phyloP scores from a whole-genome alignment of 2,329 filamentous ascomycete species.

The Trichoderma arundinaceum region DNA sequence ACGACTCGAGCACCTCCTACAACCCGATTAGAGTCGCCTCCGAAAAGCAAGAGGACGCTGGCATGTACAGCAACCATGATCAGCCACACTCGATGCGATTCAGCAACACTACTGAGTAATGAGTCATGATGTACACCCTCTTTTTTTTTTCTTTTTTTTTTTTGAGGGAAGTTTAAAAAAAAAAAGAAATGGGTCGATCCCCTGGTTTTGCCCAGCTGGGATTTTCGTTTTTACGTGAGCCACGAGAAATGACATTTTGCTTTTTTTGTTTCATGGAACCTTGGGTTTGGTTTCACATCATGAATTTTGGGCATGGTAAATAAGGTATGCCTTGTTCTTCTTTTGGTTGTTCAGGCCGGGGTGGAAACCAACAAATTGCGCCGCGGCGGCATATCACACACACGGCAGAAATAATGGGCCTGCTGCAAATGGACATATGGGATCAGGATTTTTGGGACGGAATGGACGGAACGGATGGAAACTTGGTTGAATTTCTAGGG shows the following conservation, averaged over 20 bases:
- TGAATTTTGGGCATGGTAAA: conserved; percentile 17
- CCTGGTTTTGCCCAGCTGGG: conserved; percentile 2
- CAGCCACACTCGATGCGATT: conserved; percentile 28
- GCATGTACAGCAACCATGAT: conserved; percentile 8
- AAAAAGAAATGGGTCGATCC: neutral
- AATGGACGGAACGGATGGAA: conserved; percentile 22
- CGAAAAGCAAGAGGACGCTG: conserved; percentile 8
- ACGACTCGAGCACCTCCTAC: conserved; percentile 48
- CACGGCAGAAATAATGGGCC: conserved; percentile 22
- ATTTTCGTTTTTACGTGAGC: conserved; percentile 28
- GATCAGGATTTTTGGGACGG: conserved; percentile 22
- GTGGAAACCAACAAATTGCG: conserved; percentile 27
- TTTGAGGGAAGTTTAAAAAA: neutral
- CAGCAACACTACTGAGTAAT: conserved; percentile 28
- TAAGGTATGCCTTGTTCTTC: conserved; percentile 25
- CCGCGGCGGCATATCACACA: conserved; percentile 9
- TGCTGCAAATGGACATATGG: conserved; percentile 26
- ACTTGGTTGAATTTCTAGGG: conserved; percentile 19
- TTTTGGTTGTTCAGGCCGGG: conserved; percentile 22
- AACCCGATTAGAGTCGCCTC: conserved; percentile 40
- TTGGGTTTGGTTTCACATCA: conserved; percentile 10
- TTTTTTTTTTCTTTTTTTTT: neutral
- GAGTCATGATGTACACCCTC: conserved; percentile 24
- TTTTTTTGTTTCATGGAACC: conserved; percentile 19
- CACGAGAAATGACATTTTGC: conserved; percentile 31